phyloP scores from a whole-genome alignment of 176 grass and related monocot species.

The Rhipidocladum racemiflorum region DNA sequence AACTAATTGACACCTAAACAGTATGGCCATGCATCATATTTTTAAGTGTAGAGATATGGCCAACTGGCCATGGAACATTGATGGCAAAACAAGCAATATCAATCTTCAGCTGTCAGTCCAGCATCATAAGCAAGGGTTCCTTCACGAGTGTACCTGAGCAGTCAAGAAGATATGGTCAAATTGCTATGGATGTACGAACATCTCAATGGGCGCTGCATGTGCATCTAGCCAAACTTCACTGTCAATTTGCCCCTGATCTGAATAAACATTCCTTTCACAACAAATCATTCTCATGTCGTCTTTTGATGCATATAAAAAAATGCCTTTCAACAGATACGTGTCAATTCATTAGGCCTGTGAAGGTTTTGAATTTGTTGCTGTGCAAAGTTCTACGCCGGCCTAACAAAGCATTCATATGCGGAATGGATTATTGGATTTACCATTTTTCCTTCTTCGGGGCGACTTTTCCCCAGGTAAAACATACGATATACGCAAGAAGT shows the following conservation, averaged over 20 bases:
- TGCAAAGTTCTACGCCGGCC: background rate
- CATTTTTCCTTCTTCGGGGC: too few species aligned
- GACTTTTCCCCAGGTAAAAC: too few species aligned
- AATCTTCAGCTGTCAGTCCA: background rate
- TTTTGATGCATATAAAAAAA: background rate
- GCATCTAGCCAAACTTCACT: conserved; percentile 21
- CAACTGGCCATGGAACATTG: background rate
- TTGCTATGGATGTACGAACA: background rate
- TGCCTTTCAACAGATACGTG: background rate
- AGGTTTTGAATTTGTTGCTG: background rate
- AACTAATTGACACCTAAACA: background rate
- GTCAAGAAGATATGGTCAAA: conserved; percentile 6
- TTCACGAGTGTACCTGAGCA: background rate
- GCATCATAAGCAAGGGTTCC: conserved; percentile 24
- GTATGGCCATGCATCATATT: background rate
- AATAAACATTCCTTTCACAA: conserved; percentile 24
- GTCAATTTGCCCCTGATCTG: background rate
- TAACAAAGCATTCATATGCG: background rate
- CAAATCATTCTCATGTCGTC: background rate
- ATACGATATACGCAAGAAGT: too few species aligned
- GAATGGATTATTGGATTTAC: too few species aligned
- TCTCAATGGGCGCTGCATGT: too few species aligned
- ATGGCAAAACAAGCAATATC: background rate
- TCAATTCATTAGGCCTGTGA: background rate
- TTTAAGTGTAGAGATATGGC: background rate